Percentiles rank a stretch among this genome's conserved stretches.
Conservation (phyloP, 495 filamentous ascomycete species). For the Achaetomiella virescens region DNA sequence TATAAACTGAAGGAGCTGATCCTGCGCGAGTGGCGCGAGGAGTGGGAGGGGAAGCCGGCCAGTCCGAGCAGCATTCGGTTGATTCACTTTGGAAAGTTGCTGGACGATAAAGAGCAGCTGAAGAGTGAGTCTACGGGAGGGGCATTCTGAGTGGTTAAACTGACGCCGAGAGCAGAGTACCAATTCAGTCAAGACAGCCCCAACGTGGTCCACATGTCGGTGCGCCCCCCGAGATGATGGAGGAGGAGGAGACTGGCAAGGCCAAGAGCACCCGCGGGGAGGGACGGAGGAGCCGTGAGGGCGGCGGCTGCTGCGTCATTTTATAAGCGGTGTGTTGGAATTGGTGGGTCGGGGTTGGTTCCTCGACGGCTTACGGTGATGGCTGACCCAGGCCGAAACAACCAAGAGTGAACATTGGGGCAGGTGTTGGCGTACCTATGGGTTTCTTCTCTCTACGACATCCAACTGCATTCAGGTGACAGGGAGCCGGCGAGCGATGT, state of each 20-base stretch:
- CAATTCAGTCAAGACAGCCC: conserved; percentile 62
- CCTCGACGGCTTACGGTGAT: not conserved
- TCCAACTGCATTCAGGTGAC: not conserved
- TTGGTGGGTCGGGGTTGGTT: not conserved
- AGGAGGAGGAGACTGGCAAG: conserved; percentile 73
- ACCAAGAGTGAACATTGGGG: no score
- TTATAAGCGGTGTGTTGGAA: conserved; percentile 39
- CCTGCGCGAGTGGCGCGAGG: conserved; percentile 80
- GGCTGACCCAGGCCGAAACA: no score
- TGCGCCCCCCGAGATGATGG: conserved; percentile 84
- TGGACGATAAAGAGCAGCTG: conserved; percentile 78
- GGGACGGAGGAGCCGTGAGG: conserved; percentile 54
- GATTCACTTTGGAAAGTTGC: conserved; percentile 80
- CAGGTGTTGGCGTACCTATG: not conserved
- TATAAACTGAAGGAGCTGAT: conserved; percentile 92
- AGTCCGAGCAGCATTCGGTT: conserved; percentile 79
- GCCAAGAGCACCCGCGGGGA: conserved; percentile 58
- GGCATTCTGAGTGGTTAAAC: not conserved
- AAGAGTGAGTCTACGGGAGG: conserved; percentile 44
- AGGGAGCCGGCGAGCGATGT: not conserved
- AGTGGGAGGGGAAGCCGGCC: conserved; percentile 81
- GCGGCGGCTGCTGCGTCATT: conserved; percentile 73
- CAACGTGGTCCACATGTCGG: conserved; percentile 91
- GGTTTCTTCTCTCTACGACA: not conserved
- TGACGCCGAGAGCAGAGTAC: conserved; percentile 52